Evolutionary conservation across 441 rosid species (phyloP).

Genomic region (Biscutella auriculata): DNA sequence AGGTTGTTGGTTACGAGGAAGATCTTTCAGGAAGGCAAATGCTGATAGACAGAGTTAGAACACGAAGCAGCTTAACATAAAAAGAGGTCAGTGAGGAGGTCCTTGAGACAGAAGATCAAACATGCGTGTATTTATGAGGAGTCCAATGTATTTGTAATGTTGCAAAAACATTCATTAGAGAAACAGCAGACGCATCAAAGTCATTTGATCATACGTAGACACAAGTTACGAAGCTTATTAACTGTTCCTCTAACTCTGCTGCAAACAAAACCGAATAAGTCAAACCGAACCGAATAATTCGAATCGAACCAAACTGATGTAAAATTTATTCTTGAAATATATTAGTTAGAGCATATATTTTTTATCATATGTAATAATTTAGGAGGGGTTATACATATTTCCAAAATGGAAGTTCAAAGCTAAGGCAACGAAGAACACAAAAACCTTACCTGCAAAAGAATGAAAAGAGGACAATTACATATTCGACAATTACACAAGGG

Average conservation of each 20-base stretch:
- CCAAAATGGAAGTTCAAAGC: too few species aligned
- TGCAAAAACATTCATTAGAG: background rate
- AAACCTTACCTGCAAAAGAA: too few species aligned
- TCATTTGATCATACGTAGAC: background rate
- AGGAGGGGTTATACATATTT: too few species aligned
- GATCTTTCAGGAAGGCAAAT: slow-evolving; percentile 92
- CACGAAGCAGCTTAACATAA: slow-evolving; percentile 60
- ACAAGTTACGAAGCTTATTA: background rate
- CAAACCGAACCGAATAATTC: too few species aligned
- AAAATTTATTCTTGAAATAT: too few species aligned
- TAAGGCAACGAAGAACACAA: too few species aligned
- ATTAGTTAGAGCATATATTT: too few species aligned
- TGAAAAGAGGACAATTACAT: too few species aligned
- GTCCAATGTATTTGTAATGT: background rate
- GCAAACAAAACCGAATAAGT: too few species aligned
- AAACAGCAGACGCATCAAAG: background rate
- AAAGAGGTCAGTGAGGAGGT: slow-evolving; percentile 4
- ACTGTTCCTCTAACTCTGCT: background rate
- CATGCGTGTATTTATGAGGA: background rate
- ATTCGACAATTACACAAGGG: too few species aligned
- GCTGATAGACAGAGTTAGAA: slow-evolving; percentile 92
- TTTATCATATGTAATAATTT: too few species aligned
- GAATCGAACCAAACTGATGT: too few species aligned
- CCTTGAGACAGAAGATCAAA: background rate
- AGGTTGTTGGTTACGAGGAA: slow-evolving; percentile 93